Conservation (phyloP, 768 basidiomycete species). For the Kwoniella europaea region DNA sequence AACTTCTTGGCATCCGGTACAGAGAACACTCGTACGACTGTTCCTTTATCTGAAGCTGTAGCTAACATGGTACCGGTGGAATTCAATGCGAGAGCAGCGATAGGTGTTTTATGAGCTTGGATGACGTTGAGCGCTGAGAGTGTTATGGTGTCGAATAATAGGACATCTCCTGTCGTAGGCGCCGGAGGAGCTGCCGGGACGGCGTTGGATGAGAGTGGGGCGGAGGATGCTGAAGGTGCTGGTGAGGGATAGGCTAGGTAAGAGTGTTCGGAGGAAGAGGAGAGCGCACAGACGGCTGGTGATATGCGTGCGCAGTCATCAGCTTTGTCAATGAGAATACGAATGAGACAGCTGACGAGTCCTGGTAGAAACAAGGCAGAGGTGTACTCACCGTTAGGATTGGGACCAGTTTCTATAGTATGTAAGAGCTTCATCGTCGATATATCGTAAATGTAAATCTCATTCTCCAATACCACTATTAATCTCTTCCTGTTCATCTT, state of each 20-base stretch:
- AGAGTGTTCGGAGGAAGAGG: constrained; percentile 88
- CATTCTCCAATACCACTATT: constrained; percentile 92
- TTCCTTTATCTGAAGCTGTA: constrained; percentile 91
- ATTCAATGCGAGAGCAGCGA: constrained; percentile 85
- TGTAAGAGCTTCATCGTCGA: constrained; percentile 97
- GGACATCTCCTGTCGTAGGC: constrained; percentile 69
- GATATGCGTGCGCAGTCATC: not conserved
- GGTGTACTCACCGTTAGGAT: constrained; percentile 77
- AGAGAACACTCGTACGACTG: constrained; percentile 93
- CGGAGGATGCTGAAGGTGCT: constrained; percentile 74
- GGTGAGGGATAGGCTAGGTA: constrained; percentile 97
- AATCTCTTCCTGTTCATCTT: constrained; percentile 96
- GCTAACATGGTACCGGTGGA: constrained; percentile 85
- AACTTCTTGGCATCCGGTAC: constrained; percentile 89
- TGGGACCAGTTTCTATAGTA: constrained; percentile 94
- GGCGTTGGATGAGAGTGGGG: constrained; percentile 63
- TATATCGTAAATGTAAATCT: constrained; percentile 99
- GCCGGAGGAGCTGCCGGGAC: constrained; percentile 60
- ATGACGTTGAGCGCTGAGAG: constrained; percentile 93
- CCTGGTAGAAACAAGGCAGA: no score
- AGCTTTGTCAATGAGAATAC: not conserved
- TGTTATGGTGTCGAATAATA: constrained; percentile 90
- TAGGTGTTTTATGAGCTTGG: constrained; percentile 93
- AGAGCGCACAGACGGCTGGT: constrained; percentile 89
- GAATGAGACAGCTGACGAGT: no score